Evolutionary conservation across 306 rosid genomes (phyloP), one percentile per base, ranked within the genome.

Genomic region (Acacia melanoxylon): DNA sequence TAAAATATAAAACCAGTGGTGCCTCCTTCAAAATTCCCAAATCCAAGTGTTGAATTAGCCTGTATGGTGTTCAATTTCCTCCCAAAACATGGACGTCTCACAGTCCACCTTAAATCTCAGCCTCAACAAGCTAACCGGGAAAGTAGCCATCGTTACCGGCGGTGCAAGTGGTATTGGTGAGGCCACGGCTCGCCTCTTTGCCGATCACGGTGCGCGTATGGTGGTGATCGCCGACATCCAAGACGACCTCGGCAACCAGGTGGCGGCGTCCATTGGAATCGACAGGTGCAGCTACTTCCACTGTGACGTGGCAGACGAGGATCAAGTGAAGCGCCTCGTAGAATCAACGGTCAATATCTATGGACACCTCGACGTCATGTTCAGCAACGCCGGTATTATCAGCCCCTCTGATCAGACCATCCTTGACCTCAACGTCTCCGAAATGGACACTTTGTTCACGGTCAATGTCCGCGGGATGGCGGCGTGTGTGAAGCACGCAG

Each of bases 131-230:
- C 56, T 90, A 29, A 77, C 85, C 29, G 91, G 90, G 2, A 90
- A 90, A 74, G 89, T 92, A 19, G 86, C 86, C 29, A 83, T 90
- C 7, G 54, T 92, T 76, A 90, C 94, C 24, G 91, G 92, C 4
- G 94, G 92, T 0, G 94, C 91, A 10, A 92, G 91, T 71, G 94
- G 97, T 63, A 90, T 92, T 6, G 92, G 94, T 1, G 90, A 92
- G 62, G 92, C 86, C 44, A 86, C 93, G 1, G 93, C 85, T 0
- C 87, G 83, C 3, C 58, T 52, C 31, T 88, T 92, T n/a, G 80
- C 87, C n/a, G 16, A 72, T 1, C 73, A 84, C 0, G 94, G 97
- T 0, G 86, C 87, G 0, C 83, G 84, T 2, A 79, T 85, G 42
- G 85, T 90, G 8, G 90, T 92, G 2, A 89, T 90, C 2, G 88